Conservation (phyloP, 805 yeast genomes). For the Wickerhamomyces bisporus region DNA sequence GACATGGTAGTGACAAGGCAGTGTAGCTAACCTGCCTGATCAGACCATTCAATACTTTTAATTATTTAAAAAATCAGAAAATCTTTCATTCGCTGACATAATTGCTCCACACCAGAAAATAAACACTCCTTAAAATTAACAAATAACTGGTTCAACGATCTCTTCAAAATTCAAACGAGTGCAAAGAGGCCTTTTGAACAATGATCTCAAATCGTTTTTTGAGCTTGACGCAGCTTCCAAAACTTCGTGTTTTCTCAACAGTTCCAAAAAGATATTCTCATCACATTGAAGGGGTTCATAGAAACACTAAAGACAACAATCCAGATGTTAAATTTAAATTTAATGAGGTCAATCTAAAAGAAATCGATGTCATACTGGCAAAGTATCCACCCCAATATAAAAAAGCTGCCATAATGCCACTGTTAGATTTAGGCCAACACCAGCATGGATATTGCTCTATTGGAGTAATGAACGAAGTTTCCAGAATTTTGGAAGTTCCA, state of each 20-base stretch:
- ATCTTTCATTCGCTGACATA: too few relatives aligned
- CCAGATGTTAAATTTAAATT: conserved; percentile 68
- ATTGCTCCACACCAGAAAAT: too few relatives aligned
- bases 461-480: conserved; percentile 86
- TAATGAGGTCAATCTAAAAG: conserved; percentile 51
- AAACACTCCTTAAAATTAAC: too few relatives aligned
- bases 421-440: conserved; percentile 81
- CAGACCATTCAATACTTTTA: too few relatives aligned
- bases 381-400: conserved; percentile 85
- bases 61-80: too few relatives aligned
- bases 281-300: conserved; percentile 46
- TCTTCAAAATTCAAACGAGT: too few relatives aligned
- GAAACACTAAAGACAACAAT: conserved; percentile 67
- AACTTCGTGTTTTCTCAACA: too few relatives aligned
- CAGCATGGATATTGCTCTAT: conserved; percentile 83
- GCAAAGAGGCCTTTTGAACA: too few relatives aligned
- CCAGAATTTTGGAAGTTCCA: conserved; percentile 78
- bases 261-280: conserved; percentile 4
- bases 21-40: too few relatives aligned
- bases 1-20: too few relatives aligned
- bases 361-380: conserved; percentile 70
- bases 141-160: too few relatives aligned
- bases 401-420: conserved; percentile 85
- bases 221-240: neutral
- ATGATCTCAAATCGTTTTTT: neutral